A percentile compares a stretch with the other conserved stretches of the same genome.
Evolutionary conservation across 2,329 filamentous ascomycete genomes (phyloP).

Genomic region (Stagonosporopsis tanaceti): DNA sequence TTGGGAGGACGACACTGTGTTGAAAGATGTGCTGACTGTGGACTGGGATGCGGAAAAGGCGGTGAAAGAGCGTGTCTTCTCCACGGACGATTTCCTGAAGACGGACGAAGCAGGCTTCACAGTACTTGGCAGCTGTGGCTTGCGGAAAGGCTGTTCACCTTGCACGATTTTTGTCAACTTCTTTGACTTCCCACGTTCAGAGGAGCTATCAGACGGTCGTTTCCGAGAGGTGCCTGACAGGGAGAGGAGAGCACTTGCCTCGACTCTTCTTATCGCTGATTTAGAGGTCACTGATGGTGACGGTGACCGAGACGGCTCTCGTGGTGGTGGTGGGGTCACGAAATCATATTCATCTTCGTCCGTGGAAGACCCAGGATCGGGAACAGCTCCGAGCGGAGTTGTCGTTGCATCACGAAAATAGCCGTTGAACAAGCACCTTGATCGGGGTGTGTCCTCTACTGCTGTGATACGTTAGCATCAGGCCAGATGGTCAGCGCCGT

Average conservation of each 20-base stretch:
- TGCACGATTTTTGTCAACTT: slow-evolving; percentile 40
- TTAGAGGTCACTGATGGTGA: slow-evolving; percentile 24
- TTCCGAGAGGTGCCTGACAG: slow-evolving; percentile 29
- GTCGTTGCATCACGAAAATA: not conserved
- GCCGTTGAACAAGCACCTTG: slow-evolving; percentile 1
- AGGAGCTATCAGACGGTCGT: slow-evolving; percentile 30
- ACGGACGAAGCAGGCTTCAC: slow-evolving; percentile 1
- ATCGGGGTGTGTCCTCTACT: not conserved
- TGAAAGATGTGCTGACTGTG: slow-evolving; percentile 36
- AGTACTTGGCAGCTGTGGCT: slow-evolving; percentile 1
- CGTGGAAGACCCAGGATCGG: slow-evolving; percentile 39
- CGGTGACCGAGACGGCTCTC: slow-evolving; percentile 12
- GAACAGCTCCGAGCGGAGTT: not conserved
- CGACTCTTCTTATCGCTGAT: slow-evolving; percentile 28
- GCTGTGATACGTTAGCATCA: not conserved
- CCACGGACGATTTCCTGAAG: slow-evolving; percentile 36
- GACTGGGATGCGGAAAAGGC: slow-evolving; percentile 15
- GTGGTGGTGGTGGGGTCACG: slow-evolving; percentile 34
- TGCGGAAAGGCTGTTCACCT: slow-evolving; percentile 32
- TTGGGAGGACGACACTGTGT: slow-evolving; percentile 35
- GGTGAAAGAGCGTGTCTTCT: slow-evolving; percentile 34
- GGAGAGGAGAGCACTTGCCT: slow-evolving; percentile 39
- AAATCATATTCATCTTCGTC: slow-evolving; percentile 41
- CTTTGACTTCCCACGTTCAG: slow-evolving; percentile 28
- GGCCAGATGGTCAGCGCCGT: no score